A percentile compares a stretch with the other conserved stretches of the same genome.
phyloP scores from a whole-genome alignment of 1,284 basidiomycete genomes.

The Cutaneotrichosporon arboriforme region DNA sequence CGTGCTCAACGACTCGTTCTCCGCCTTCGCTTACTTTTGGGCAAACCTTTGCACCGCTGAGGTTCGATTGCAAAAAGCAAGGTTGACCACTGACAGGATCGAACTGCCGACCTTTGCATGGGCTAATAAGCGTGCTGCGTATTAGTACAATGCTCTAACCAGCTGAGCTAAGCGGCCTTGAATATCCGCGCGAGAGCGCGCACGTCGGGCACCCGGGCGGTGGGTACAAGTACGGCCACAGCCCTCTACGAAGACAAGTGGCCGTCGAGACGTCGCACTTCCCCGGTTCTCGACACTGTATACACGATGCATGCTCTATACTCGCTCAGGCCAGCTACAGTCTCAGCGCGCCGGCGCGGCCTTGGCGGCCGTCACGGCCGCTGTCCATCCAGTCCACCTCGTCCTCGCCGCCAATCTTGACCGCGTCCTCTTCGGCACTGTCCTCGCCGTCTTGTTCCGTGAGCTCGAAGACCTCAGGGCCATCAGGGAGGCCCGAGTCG shows the following conservation, averaged over 20 bases:
- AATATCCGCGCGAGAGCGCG: no score
- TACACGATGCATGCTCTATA: no score
- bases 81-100: constrained; percentile 1
- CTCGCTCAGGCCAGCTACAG: no score
- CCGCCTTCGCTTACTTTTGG: no score
- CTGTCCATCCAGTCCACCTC: constrained; percentile 21
- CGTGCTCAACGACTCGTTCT: no score
- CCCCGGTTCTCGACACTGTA: no score
- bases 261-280: no score
- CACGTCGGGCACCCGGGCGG: no score
- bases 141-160: constrained; percentile 9
- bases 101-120: constrained; percentile 3
- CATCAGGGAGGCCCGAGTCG: constrained; percentile 19
- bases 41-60: no score
- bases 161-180: constrained; percentile 6
- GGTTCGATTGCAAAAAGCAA: no score
- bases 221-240: no score
- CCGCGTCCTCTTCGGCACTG: constrained; percentile 18
- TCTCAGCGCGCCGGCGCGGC: not conserved
- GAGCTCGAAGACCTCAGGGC: constrained; percentile 43
- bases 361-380: not conserved
- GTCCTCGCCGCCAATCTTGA: constrained; percentile 30
- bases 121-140: not conserved
- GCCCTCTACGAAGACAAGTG: no score
- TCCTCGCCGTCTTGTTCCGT: constrained; percentile 27